Base-by-base conservation (phyloP, 2,329 filamentous ascomycete species). In the Allantophomopsis cytisporea region DNA sequence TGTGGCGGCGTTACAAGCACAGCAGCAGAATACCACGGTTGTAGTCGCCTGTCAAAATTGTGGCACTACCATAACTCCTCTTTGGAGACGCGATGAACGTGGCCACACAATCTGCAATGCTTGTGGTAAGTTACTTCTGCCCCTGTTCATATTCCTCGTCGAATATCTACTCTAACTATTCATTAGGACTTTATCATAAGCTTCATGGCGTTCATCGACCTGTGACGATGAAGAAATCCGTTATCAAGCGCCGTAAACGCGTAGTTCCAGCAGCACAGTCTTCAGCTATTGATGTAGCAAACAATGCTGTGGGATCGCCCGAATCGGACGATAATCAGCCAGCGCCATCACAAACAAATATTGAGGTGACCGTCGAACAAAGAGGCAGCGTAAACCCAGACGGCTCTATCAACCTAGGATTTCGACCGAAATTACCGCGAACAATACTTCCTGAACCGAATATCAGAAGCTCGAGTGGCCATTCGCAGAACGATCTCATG, bases 101-200 rank as follows among this genome's bases (percentile, higher is more conserved):
- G 91, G 91, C 2, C 88, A 95, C 61, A 94, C 89, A 5, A 98
- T 98, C 47, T 98, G 91, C 65, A 98, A 98, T 60, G 91, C 91
- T 38, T 98, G 91, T 65, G 91, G 87, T 94, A 71, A 57, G 80
- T 72, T 43, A 14, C n/a, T 38, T 4, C 6, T 36, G 16, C 21
- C 21, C 10, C n/a, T 8, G 31, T 14, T 34, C 8, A 8, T 6
- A 28, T 10, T 28, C 11, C 11, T 8, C 11, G 4, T 28, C 11
- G 23, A 12, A 28, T 31, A 40, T 10, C 5, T 18, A 38, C 38
- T 40, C 48, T 53, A 33, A 51, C 37, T 36, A 33, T 20, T 16
- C 37, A 5, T 13, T 30, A 94, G 87, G 89, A 4, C 66, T 98
- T 3, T 98, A 98, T 59, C 87, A 93, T 64, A 96, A 96, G 60